phyloP scores from a whole-genome alignment of 208 protist genomes.

The Leishmania turanica region DNA sequence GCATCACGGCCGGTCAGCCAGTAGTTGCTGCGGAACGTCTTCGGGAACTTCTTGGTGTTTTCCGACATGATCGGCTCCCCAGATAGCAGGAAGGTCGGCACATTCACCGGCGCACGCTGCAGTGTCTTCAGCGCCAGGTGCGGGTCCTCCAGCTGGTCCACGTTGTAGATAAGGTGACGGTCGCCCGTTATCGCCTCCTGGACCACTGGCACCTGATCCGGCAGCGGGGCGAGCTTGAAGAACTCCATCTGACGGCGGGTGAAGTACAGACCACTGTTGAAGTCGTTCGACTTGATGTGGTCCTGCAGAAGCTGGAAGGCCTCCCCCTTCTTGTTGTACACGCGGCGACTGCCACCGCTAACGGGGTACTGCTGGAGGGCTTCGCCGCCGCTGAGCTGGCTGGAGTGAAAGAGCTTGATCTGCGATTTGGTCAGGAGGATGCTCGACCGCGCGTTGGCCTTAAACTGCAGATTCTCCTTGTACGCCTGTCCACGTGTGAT shows the following conservation, averaged over 20 bases:
- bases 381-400: constrained; percentile 77
- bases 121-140: constrained; percentile 81
- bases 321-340: constrained; percentile 77
- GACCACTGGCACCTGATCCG: constrained; percentile 60
- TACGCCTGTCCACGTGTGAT: constrained; percentile 70
- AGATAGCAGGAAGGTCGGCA: constrained; percentile 84
- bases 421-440: constrained; percentile 75
- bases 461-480: constrained; percentile 85
- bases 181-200: constrained; percentile 72
- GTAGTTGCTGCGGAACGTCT: constrained; percentile 83
- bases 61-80: constrained; percentile 82
- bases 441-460: constrained; percentile 61
- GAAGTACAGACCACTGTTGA: constrained; percentile 91
- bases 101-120: constrained; percentile 72
- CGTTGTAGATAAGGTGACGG: constrained; percentile 86
- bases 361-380: constrained; percentile 73
- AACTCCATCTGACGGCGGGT: constrained; percentile 83
- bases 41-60: constrained; percentile 71
- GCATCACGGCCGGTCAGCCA: constrained; percentile 88
- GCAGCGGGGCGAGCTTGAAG: constrained; percentile 79
- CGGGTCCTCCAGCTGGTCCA: constrained; percentile 89
- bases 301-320: constrained; percentile 56
- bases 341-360: constrained; percentile 72
- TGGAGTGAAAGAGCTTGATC: constrained; percentile 80
- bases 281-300: constrained; percentile 82